Percentiles rank a stretch among this genome's conserved stretches.
phyloP scores from a whole-genome alignment of 495 filamentous ascomycete species.

The Trichoderma orchidacearum region DNA sequence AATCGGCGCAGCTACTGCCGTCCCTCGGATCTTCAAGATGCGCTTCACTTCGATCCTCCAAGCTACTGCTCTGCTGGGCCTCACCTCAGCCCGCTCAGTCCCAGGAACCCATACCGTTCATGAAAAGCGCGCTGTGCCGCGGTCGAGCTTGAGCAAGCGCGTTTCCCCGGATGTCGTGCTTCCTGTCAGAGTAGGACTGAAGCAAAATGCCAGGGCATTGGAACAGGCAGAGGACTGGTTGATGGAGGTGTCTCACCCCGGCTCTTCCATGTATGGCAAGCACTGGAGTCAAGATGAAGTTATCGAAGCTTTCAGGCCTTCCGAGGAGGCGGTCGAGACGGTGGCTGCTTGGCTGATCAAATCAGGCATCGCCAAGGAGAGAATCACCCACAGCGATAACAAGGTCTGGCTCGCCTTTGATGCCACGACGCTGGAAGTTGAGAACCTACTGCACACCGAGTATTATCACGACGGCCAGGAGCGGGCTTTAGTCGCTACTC shows the following conservation, averaged over 20 bases:
- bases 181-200: neutral
- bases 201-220: neutral
- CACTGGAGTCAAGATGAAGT: constrained; percentile 35
- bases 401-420: constrained; percentile 38
- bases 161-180: neutral
- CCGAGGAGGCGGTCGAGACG: constrained; percentile 21
- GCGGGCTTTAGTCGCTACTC: neutral
- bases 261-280: constrained; percentile 38
- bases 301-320: constrained; percentile 37
- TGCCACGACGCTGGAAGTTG: constrained; percentile 36
- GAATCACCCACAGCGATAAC: constrained; percentile 13
- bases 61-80: neutral
- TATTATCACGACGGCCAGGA: constrained; percentile 43
- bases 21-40: neutral
- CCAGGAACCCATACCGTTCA: neutral
- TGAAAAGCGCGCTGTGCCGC: neutral
- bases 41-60: neutral
- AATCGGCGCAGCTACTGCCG: too few species aligned
- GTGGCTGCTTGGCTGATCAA: constrained; percentile 35
- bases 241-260: constrained; percentile 45
- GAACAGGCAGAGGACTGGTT: constrained; percentile 14
- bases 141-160: neutral
- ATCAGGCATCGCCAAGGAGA: constrained; percentile 29
- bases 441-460: constrained; percentile 39
- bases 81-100: neutral